These are phyloP conservation scores for Hypoxylon sp. DNA, from an alignment of 2,329 filamentous ascomycete species.

Conservation along the genomic window DNA sequence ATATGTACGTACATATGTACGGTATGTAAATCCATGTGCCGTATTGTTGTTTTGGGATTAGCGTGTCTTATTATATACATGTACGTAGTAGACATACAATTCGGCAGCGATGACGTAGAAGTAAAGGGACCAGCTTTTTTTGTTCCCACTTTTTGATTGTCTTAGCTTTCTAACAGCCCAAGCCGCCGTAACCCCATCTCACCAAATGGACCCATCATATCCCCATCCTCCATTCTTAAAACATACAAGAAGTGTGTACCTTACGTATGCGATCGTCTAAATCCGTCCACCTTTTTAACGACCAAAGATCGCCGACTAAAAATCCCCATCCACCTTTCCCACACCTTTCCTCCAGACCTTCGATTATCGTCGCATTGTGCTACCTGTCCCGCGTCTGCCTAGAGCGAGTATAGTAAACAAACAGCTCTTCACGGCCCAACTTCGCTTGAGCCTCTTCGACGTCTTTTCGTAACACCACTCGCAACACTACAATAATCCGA, in stretches of 20 bases:
- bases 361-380: conserved; percentile 29
- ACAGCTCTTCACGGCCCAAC: conserved; percentile 1
- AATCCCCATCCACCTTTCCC: conserved; percentile 24
- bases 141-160: conserved; percentile 34
- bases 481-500: conserved; percentile 6
- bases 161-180: conserved; percentile 26
- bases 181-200: conserved; percentile 20
- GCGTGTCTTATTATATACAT: conserved; percentile 9
- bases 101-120: conserved; percentile 49
- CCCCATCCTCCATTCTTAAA: conserved; percentile 34
- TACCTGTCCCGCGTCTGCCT: conserved; percentile 10
- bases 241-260: conserved; percentile 26
- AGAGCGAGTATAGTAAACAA: neutral
- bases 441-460: conserved; percentile 12
- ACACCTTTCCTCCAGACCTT: conserved; percentile 17
- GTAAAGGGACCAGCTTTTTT: conserved; percentile 39
- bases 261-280: conserved; percentile 43
- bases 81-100: neutral
- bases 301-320: conserved; percentile 34
- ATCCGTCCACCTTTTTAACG: conserved; percentile 39
- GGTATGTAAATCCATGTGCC: no score
- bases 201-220: conserved; percentile 26
- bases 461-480: neutral
- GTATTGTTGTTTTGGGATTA: conserved; percentile 36
- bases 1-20: no score